These are phyloP conservation scores for Magnusiomyces magnusii DNA, from an alignment of 1,139 yeast species.

Conservation along the genomic window DNA sequence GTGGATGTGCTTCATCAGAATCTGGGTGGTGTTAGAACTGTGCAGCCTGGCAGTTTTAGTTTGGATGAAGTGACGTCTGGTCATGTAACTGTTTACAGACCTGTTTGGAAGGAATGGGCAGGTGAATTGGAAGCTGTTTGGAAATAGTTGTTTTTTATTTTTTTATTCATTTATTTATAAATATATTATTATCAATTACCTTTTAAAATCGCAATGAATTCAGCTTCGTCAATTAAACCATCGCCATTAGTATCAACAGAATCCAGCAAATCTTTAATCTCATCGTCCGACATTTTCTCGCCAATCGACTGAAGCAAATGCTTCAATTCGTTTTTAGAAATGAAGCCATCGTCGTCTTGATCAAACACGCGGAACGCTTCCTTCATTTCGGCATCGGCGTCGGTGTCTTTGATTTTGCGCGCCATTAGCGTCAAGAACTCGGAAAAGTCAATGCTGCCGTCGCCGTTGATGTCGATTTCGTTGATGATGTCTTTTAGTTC, in stretches of 20 bases:
- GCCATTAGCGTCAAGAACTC: conserved; percentile 78
- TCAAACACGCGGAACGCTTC: conserved; percentile 91
- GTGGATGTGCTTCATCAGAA: conserved; percentile 55
- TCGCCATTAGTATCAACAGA: conserved; percentile 64
- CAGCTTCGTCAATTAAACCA: conserved; percentile 3
- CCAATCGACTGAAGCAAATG: conserved; percentile 96
- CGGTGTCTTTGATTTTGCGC: conserved; percentile 93
- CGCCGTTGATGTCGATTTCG: conserved; percentile 21
- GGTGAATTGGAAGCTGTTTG: conserved; percentile 34
- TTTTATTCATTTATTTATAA: no score
- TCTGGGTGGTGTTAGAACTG: conserved; percentile 45
- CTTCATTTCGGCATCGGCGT: conserved; percentile 91
- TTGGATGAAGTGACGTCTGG: conserved; percentile 44
- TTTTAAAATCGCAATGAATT: conserved; percentile 3
- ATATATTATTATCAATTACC: not conserved
- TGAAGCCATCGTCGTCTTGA: conserved; percentile 92
- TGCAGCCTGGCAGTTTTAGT: conserved; percentile 41
- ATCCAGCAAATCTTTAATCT: conserved; percentile 91
- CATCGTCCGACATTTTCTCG: conserved; percentile 89
- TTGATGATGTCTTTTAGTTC: conserved; percentile 95
- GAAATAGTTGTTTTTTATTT: no score
- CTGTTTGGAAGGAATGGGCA: conserved; percentile 50
- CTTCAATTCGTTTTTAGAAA: conserved; percentile 90
- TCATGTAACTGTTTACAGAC: conserved; percentile 45
- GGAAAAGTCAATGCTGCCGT: conserved; percentile 27